Percentiles rank a stretch among this genome's conserved stretches.
These are phyloP conservation scores for Alternaria brassicae DNA, from an alignment of 2,329 filamentous ascomycete genomes.

Conservation along the genomic window DNA sequence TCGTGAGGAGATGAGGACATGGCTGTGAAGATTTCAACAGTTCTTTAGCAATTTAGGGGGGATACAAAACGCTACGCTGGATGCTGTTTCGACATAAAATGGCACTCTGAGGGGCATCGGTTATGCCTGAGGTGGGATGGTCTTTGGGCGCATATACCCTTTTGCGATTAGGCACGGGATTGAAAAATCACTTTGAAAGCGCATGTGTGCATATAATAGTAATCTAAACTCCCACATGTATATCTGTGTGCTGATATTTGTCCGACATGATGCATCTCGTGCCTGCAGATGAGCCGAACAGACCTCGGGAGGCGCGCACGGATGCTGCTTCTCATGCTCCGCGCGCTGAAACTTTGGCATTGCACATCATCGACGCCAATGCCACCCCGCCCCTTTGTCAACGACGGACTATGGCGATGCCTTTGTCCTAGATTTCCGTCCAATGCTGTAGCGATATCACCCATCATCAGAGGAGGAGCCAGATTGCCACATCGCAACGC, in stretches of 20 bases:
- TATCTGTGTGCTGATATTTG: neutral
- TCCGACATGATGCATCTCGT: neutral
- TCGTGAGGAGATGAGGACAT: constrained; percentile 30
- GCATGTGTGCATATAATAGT: constrained; percentile 4
- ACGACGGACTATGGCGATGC: constrained; percentile 47
- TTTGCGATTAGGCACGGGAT: constrained; percentile 1
- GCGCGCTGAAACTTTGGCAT: constrained; percentile 5
- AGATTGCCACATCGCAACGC: constrained; percentile 4
- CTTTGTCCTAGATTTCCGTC: constrained; percentile 42
- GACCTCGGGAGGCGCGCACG: constrained; percentile 12
- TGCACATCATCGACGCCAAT: constrained; percentile 26
- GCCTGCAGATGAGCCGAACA: neutral
- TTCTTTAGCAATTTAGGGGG: neutral
- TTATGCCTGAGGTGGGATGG: constrained; percentile 2
- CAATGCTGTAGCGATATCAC: constrained; percentile 2
- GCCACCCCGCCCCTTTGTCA: constrained; percentile 42
- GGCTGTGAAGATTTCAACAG: neutral
- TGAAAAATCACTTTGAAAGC: constrained; percentile 1
- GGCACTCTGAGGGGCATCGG: constrained; percentile 1
- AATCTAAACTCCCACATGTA: neutral
- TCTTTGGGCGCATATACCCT: constrained; percentile 20
- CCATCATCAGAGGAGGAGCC: neutral
- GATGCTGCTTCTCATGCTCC: constrained; percentile 2
- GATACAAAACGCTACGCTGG: neutral
- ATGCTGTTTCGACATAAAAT: constrained; percentile 6